phyloP scores from a whole-genome alignment of 352 stramenopile genomes.

The Pythium sukuiense region DNA sequence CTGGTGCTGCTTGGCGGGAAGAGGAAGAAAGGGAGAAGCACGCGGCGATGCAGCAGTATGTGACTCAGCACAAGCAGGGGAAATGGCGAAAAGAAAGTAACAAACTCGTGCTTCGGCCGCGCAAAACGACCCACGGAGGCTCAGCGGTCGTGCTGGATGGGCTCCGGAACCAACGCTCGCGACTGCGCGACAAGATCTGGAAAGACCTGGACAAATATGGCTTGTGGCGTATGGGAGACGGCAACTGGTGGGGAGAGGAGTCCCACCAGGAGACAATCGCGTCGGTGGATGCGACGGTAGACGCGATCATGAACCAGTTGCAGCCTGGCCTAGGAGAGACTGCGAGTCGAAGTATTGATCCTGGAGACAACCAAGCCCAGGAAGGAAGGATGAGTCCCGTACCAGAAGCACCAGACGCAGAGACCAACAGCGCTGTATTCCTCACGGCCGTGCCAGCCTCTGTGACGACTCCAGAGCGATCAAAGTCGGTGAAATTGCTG shows the following conservation, averaged over 20 bases:
- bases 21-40: slow-evolving; percentile 10
- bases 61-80: background rate
- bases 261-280: slow-evolving; percentile 26
- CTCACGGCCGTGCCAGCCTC: slow-evolving; percentile 30
- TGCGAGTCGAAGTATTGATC: background rate
- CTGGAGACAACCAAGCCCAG: slow-evolving; percentile 1
- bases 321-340: background rate
- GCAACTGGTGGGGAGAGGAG: slow-evolving; percentile 14
- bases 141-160: slow-evolving; percentile 35
- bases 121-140: slow-evolving; percentile 32
- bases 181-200: slow-evolving; percentile 53
- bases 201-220: slow-evolving; percentile 57
- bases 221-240: slow-evolving; percentile 43
- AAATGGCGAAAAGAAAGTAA: slow-evolving; percentile 17
- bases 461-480: slow-evolving; percentile 1
- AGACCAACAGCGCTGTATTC: slow-evolving; percentile 24
- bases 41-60: slow-evolving; percentile 14
- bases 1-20: slow-evolving; percentile 5
- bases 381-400: background rate
- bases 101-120: slow-evolving; percentile 29
- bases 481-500: background rate
- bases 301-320: slow-evolving; percentile 57
- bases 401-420: background rate
- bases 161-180: slow-evolving; percentile 23
- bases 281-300: slow-evolving; percentile 45